Evolutionary conservation across 805 yeast species (phyloP).

Genomic region (Suhomyces xylopsoci): DNA sequence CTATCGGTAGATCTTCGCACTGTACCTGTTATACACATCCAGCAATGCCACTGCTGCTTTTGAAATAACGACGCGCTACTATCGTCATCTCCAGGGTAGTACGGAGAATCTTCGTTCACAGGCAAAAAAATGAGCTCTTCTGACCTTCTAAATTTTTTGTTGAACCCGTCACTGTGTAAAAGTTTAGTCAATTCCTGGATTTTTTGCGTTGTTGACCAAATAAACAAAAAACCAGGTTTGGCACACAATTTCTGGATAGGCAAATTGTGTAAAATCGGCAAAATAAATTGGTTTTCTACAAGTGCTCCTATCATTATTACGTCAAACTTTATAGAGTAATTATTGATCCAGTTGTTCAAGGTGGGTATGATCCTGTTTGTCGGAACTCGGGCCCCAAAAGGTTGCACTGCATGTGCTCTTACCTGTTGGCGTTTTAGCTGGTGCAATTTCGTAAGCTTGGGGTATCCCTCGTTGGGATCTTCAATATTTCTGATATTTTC

Average conservation of each 20-base stretch:
- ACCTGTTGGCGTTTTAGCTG: constrained; percentile 62
- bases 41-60: constrained; percentile 91
- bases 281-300: constrained; percentile 66
- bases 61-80: constrained; percentile 44
- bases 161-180: constrained; percentile 48
- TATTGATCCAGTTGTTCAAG: constrained; percentile 59
- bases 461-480: constrained; percentile 78
- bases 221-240: constrained; percentile 79
- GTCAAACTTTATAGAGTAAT: constrained; percentile 66
- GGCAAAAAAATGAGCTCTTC: constrained; percentile 87
- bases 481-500: constrained; percentile 60
- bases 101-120: constrained; percentile 59
- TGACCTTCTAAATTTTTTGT: constrained; percentile 74
- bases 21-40: constrained; percentile 97
- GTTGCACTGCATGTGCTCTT: constrained; percentile 49
- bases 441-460: constrained; percentile 69
- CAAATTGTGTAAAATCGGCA: constrained; percentile 57
- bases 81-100: constrained; percentile 55
- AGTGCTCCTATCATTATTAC: constrained; percentile 91
- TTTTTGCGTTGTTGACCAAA: constrained; percentile 82
- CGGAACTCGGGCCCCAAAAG: constrained; percentile 62
- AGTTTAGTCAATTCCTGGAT: constrained; percentile 59
- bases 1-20: constrained; percentile 81
- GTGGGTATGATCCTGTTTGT: constrained; percentile 54
- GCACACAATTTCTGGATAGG: constrained; percentile 75